These are phyloP conservation scores for Grigorovia transvaalensis DNA, from an alignment of 805 yeast species.

Conservation along the genomic window DNA sequence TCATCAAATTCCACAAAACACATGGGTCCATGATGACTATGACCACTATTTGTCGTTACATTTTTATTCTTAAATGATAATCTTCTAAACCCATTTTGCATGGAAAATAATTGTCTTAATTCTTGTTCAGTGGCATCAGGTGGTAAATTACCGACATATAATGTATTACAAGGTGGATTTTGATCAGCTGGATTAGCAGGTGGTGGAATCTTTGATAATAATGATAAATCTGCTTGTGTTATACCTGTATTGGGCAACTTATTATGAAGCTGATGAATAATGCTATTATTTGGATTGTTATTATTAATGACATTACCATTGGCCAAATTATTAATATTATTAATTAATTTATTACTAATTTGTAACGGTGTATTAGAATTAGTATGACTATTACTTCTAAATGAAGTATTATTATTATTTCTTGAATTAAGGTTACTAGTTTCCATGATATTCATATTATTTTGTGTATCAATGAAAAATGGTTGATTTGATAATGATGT, in stretches of 20 bases:
- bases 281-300: neutral
- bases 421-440: neutral
- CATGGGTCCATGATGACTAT: constrained; percentile 79
- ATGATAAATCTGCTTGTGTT: constrained; percentile 47
- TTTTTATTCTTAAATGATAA: constrained; percentile 75
- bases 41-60: constrained; percentile 11
- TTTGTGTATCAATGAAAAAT: neutral
- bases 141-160: constrained; percentile 90
- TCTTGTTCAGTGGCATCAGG: constrained; percentile 93
- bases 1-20: constrained; percentile 97
- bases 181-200: constrained; percentile 97
- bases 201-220: constrained; percentile 68
- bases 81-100: constrained; percentile 83
- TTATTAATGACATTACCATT: neutral
- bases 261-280: neutral
- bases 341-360: neutral
- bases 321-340: neutral
- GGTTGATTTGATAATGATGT: neutral
- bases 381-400: neutral
- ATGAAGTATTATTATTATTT: neutral
- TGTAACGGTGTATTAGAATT: neutral
- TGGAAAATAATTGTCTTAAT: constrained; percentile 69
- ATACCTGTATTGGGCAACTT: constrained; percentile 4
- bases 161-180: constrained; percentile 93
- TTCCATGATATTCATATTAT: neutral